Evolutionary conservation across 2,329 filamentous ascomycete species (phyloP), one percentile per base, ranked within the genome.

Genomic region (Colletotrichum australisinense): DNA sequence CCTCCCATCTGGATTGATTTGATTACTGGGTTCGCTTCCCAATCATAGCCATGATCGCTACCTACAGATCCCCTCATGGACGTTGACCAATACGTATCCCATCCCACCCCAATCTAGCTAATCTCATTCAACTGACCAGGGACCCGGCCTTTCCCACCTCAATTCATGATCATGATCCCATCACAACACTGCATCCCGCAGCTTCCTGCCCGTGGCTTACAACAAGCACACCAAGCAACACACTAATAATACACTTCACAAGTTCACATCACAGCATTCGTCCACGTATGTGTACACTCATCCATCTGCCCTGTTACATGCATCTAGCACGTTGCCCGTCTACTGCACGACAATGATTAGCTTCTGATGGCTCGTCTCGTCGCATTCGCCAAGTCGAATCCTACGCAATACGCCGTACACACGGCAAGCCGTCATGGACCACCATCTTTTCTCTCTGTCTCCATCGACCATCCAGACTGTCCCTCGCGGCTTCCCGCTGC

Each of bases 401-500:
- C 38, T 19, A 42, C 38, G 16, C 38, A 42, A 19, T 19, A 28
- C 26, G 5, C 26, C 5, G 26, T 28, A 42, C 38, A 42, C 14
- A 38, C 38, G 3, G 38, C 38, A 19, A 42, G 6, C 38, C 38
- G 38, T 14, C 14, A 42, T 19, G 16, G 6, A 19, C 14, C 14
- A 42, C 38, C 26, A 35, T 49, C 49, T 57, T 49, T 28, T 46
- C 46, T 66, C 52, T 66, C 52, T 64, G 14, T 19, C 5, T 42
- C 38, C 38, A 19, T 42, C 38, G 16, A 42, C 38, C 38, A 84
- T 83, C 0, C 57, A 87, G 5, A 83, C 83, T 14, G 84, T 86
- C 35, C 84, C 87, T 63, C 85, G 82, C 2, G 14, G 32, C 46
- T 58, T 62, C 56, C 26, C 26, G 12, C 83, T 52, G 30, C 22